Percentiles rank a stretch among this genome's conserved stretches.
Evolutionary conservation across 1,284 basidiomycete species (phyloP).

Genomic region (Tremellales sp.): DNA sequence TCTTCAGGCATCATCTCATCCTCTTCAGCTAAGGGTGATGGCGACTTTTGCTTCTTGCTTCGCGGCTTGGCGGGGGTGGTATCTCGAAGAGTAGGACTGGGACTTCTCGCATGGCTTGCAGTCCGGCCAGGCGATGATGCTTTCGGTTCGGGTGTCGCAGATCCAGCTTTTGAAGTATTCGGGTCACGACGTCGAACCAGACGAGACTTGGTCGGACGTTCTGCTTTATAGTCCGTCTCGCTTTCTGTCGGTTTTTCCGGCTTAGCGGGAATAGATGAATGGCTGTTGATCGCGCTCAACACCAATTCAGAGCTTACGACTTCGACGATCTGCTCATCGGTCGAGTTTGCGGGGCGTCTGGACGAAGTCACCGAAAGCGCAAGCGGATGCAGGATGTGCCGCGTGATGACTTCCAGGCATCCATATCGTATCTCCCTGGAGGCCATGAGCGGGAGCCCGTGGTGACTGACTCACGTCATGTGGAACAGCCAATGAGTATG

Average conservation of each 20-base stretch:
- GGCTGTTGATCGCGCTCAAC: not conserved
- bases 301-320: not conserved
- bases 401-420: constrained; percentile 20
- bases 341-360: not conserved
- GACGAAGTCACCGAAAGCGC: constrained; percentile 11
- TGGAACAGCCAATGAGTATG: constrained; percentile 28
- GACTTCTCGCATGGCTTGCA: no score
- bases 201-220: no score
- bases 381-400: constrained; percentile 29
- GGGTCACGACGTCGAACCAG: no score
- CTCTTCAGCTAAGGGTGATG: not conserved
- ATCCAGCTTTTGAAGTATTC: no score
- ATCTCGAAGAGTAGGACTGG: no score
- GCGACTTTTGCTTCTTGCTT: not conserved
- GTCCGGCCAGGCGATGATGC: no score
- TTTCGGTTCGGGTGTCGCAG: no score
- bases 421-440: constrained; percentile 16
- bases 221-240: no score
- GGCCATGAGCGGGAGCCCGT: not conserved
- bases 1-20: not conserved
- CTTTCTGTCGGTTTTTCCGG: no score
- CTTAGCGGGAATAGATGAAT: no score
- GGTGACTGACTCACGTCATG: constrained; percentile 18
- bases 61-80: no score
- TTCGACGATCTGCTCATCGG: not conserved